Percentiles rank a stretch among this genome's conserved stretches.
Evolutionary conservation across 148 eudicot genomes (phyloP).

Genomic region (Fagopyrum homotropicum): DNA sequence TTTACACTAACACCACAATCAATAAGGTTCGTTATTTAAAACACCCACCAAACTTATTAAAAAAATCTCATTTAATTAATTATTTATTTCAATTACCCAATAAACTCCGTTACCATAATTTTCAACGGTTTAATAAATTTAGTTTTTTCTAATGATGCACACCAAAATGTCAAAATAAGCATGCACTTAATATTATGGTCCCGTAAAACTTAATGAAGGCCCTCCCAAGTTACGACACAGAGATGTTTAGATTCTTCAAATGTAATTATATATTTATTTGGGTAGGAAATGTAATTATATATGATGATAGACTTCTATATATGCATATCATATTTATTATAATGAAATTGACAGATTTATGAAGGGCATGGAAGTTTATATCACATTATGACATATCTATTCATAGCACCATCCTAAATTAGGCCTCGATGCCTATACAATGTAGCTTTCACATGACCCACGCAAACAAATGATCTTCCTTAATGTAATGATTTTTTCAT

Average conservation of each 20-base stretch:
- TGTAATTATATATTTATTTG: too few relatives aligned
- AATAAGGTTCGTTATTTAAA: too few relatives aligned
- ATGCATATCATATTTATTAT: neutral
- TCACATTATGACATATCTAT: neutral
- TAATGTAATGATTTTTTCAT: too few relatives aligned
- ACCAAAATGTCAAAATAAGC: neutral
- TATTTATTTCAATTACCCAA: too few relatives aligned
- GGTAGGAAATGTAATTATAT: too few relatives aligned
- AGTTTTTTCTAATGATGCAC: too few relatives aligned
- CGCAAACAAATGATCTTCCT: neutral
- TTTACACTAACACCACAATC: too few relatives aligned
- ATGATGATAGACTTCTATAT: neutral
- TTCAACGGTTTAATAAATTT: too few relatives aligned
- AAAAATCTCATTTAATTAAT: too few relatives aligned
- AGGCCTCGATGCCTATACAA: neutral
- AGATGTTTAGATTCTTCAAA: too few relatives aligned
- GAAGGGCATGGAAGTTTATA: neutral
- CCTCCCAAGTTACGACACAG: neutral
- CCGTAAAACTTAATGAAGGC: neutral
- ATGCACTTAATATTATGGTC: neutral
- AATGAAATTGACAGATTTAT: neutral
- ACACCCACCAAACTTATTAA: too few relatives aligned
- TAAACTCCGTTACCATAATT: too few relatives aligned
- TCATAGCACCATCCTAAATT: neutral
- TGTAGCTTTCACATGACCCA: neutral